These are phyloP conservation scores for Rhodotorula sp. DNA, from an alignment of 1,284 basidiomycete genomes.

Conservation along the genomic window DNA sequence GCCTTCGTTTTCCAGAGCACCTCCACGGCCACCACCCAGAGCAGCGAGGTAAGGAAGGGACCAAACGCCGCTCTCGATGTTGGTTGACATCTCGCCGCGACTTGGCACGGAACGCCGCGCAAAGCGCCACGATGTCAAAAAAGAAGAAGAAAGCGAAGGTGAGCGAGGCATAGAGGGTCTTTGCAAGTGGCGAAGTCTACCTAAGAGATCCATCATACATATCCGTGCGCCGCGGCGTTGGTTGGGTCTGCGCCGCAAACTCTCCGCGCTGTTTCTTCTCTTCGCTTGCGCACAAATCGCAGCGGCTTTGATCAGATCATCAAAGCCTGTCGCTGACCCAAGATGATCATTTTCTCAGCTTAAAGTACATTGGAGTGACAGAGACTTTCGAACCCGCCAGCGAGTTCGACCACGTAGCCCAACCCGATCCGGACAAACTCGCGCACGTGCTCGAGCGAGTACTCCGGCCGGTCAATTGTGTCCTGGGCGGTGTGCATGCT, in stretches of 20 bases:
- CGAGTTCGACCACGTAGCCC: conserved; percentile 22
- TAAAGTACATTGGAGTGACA: neutral
- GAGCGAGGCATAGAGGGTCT: too few species aligned
- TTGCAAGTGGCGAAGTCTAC: neutral
- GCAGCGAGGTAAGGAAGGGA: neutral
- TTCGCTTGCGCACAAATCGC: neutral
- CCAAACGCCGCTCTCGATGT: neutral
- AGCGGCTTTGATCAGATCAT: too few species aligned
- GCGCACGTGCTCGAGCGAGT: conserved; percentile 63
- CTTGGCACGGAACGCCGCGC: too few species aligned
- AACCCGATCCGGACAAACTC: conserved; percentile 25
- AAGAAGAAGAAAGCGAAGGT: too few species aligned
- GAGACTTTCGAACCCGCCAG: neutral
- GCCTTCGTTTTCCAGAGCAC: too few species aligned
- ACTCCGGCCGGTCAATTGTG: conserved; percentile 78
- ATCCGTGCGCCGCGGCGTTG: neutral
- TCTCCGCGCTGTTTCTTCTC: neutral
- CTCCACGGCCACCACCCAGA: neutral
- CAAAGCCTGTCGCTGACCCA: too few species aligned
- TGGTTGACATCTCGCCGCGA: neutral
- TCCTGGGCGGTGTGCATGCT: conserved; percentile 79
- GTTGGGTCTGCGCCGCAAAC: neutral
- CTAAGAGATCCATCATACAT: neutral
- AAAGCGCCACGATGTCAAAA: neutral
- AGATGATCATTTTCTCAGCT: too few species aligned